Evolutionary conservation across 1,139 yeast species (phyloP), one percentile per base, ranked within the genome.

Genomic region (Debaryomyces sp.): DNA sequence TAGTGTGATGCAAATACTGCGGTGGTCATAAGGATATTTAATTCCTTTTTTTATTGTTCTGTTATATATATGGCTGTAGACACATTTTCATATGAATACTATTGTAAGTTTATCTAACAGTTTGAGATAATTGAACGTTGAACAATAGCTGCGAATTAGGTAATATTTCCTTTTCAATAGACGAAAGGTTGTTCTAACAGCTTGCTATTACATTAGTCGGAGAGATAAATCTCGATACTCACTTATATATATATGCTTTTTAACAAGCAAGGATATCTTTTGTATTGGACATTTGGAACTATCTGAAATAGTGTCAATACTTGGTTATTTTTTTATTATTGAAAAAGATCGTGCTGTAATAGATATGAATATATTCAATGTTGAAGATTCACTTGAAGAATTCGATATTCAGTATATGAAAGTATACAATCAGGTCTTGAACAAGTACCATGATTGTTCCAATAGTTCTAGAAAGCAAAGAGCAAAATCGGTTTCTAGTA

Each of bases 331-430:
- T 17, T 32, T 15, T 15, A 17, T 15, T 32, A 15, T 39, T 18
- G 27, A 8, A 8, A 24, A n/a, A 15, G 18, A 10, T 39, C n/a
- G 12, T 27, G 13, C 15, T 24, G 8, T 4, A 8, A 13, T 24
- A 39, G 42, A 26, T 23, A 50, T 51, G 53, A 45, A 47, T 29
- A 23, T 30, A 34, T 45, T 49, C 24, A 51, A 50, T 22, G 45
- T 60, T 21, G 66, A 59, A 50, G 63, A 59, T 33, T 56, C 60
- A 8, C 53, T 63, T 41, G 64, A 61, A 36, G 65, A 63, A 46
- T 60, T 62, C 48, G 61, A 59, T 46, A 43, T 52, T 21, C 47
- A 55, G 15, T 59, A 60, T 47, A 50, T 55, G 42, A 62, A 60
- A 45, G 56, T 61, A n/a, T 60, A 61, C 47, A 57, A 58, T 39